Evolutionary conservation across 1,284 basidiomycete genomes (phyloP), one percentile per base, ranked within the genome.

Genomic region (Sanghuangporus sanghuang): DNA sequence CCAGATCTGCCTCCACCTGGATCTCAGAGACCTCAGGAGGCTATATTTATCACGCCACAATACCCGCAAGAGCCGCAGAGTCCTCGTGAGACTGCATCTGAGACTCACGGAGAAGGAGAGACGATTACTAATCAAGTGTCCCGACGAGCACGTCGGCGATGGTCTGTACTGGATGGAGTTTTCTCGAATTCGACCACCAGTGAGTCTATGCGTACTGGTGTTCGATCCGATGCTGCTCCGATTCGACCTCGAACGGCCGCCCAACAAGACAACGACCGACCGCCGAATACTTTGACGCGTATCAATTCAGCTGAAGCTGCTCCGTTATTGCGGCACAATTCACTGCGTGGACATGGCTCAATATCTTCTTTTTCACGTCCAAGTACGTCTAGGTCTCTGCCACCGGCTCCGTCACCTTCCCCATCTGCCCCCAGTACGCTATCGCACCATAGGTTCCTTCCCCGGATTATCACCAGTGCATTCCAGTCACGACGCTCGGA

Each of bases 1-100:
- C 89, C 91, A 6, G 81, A 87, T 55, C 71, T 90, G 8, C 87
- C 90, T 12, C 90, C 90, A 9, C 76, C 78, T 44, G 90, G 90
- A n/a, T 81, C 85, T 21, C 76, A 77, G 59, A 83, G 75, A 62
- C 77, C 83, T 14, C 90, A 92, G 70, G 81, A 87, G 50, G 83
- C 89, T 16, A 87, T 91, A 52, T 68, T 91, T 18, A 74, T 64
- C 48, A 50, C 39, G 35, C 39, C 49, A 14, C 48, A n/a, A 2
- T n/a, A 65, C n/a, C 14, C 60, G 9, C 11, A 16, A 21, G 64
- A 62, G 40, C 61, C 57, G 8, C 64, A 65, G 44, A 62, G 61
- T 62, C 61, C 64, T 32, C 42, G 48, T 12, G 64, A 60, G 44
- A 63, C 50, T 35, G 40, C 27, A 18, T 59, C 62, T 3, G 57